phyloP scores from a whole-genome alignment of 306 rosid genomes.

The Trifolium fragiferum region DNA sequence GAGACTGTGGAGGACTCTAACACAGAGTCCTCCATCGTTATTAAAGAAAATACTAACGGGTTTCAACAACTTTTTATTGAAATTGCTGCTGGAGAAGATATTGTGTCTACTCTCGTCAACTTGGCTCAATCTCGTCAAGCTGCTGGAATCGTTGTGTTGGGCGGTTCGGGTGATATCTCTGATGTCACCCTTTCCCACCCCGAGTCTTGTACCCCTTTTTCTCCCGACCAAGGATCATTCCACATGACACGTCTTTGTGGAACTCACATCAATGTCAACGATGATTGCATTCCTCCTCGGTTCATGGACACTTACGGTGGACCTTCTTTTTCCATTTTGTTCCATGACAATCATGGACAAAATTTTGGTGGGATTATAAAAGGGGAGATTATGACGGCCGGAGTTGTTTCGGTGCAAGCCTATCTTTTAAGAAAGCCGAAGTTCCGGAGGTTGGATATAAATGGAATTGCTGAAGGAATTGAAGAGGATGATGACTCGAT shows the following conservation, averaged over 20 bases:
- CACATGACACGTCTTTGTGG: slow-evolving; percentile 48
- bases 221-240: slow-evolving; percentile 36
- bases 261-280: background rate
- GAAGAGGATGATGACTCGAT: background rate
- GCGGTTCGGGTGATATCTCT: slow-evolving; percentile 49
- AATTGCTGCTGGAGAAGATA: background rate
- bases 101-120: background rate
- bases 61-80: background rate
- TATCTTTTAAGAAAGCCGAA: slow-evolving; percentile 41
- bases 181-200: slow-evolving; percentile 44
- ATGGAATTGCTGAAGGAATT: background rate
- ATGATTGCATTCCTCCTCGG: background rate
- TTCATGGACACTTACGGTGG: background rate
- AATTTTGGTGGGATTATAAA: slow-evolving; percentile 64
- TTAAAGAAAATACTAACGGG: background rate
- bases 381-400: slow-evolving; percentile 52
- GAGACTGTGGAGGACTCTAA: no score
- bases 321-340: slow-evolving; percentile 44
- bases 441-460: slow-evolving; percentile 33
- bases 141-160: background rate
- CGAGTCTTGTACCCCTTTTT: background rate
- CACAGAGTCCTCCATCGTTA: no score
- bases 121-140: background rate
- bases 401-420: slow-evolving; percentile 45
- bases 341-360: slow-evolving; percentile 50